phyloP scores from a whole-genome alignment of 176 grass and related monocot genomes.

The Lolium rigidum region DNA sequence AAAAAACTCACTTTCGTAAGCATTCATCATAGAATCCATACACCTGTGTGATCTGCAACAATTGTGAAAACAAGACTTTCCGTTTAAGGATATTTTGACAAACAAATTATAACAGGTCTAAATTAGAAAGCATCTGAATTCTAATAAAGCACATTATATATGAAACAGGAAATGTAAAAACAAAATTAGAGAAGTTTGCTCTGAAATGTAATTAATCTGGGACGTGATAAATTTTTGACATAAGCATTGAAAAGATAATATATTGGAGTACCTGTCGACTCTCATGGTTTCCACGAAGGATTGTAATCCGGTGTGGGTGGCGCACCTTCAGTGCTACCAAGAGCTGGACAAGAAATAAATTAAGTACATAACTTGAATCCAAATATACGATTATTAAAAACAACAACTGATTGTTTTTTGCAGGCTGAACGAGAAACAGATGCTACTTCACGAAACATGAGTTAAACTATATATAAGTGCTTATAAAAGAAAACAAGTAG shows the following conservation, averaged over 20 bases:
- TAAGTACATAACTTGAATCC: conserved; percentile 21
- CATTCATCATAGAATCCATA: conserved; percentile 99
- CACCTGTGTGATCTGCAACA: conserved; percentile 90
- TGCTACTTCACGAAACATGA: conserved; percentile 1
- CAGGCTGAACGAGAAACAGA: neutral
- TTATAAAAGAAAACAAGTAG: conserved; percentile 1
- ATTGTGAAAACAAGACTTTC: conserved; percentile 36
- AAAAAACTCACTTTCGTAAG: conserved; percentile 86
- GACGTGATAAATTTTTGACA: neutral
- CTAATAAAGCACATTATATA: neutral
- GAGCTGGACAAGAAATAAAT: conserved; percentile 64
- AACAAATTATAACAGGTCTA: conserved; percentile 17
- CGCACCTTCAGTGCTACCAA: conserved; percentile 94
- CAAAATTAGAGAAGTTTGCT: neutral
- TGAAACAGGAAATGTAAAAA: conserved; percentile 9
- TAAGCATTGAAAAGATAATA: neutral
- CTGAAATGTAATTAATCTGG: neutral
- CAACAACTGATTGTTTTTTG: neutral
- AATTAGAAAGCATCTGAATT: neutral
- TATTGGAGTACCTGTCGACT: conserved; percentile 73
- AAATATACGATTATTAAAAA: conserved; percentile 10
- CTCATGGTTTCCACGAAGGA: conserved; percentile 97
- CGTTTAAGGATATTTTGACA: conserved; percentile 14
- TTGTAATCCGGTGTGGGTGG: conserved; percentile 88
- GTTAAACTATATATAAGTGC: conserved; percentile 21